Conservation (phyloP, 2,329 filamentous ascomycete genomes). For the Didymella keratinophila region DNA sequence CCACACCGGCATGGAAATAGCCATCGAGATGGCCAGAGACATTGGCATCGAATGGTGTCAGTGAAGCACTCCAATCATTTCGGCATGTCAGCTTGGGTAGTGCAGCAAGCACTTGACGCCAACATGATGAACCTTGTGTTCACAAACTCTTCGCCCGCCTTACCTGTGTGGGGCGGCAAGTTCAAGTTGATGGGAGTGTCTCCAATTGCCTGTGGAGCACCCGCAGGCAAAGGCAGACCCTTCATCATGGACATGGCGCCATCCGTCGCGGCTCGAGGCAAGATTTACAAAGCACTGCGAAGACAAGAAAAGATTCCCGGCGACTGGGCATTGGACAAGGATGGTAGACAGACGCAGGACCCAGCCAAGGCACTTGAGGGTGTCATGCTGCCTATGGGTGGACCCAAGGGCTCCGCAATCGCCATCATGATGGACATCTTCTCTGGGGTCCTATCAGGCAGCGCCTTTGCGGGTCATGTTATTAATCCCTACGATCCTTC, state of each 20-base stretch:
- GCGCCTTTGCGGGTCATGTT: constrained; percentile 79
- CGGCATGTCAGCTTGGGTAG: constrained; percentile 83
- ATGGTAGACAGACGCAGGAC: constrained; percentile 75
- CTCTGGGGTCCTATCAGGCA: constrained; percentile 78
- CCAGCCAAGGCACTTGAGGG: constrained; percentile 70
- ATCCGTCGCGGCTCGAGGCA: constrained; percentile 72
- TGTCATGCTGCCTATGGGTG: constrained; percentile 87
- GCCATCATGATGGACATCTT: constrained; percentile 91
- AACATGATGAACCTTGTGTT: constrained; percentile 69
- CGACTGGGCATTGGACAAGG: constrained; percentile 77
- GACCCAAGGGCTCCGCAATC: constrained; percentile 79
- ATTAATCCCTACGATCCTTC: constrained; percentile 78
- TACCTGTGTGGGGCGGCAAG: constrained; percentile 74
- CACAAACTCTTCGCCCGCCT: constrained; percentile 70
- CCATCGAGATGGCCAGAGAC: constrained; percentile 69
- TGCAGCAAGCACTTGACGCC: constrained; percentile 77
- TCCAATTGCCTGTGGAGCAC: constrained; percentile 78
- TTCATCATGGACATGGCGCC: constrained; percentile 83
- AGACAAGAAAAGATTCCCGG: constrained; percentile 73
- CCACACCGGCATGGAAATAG: constrained; percentile 69
- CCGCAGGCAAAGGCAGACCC: constrained; percentile 64
- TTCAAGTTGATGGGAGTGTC: constrained; percentile 76
- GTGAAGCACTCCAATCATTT: constrained; percentile 83
- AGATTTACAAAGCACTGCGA: constrained; percentile 74
- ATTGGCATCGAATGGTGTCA: constrained; percentile 79